Base-by-base conservation (phyloP, 331 rosid genomes). In the Malus hybrid region DNA sequence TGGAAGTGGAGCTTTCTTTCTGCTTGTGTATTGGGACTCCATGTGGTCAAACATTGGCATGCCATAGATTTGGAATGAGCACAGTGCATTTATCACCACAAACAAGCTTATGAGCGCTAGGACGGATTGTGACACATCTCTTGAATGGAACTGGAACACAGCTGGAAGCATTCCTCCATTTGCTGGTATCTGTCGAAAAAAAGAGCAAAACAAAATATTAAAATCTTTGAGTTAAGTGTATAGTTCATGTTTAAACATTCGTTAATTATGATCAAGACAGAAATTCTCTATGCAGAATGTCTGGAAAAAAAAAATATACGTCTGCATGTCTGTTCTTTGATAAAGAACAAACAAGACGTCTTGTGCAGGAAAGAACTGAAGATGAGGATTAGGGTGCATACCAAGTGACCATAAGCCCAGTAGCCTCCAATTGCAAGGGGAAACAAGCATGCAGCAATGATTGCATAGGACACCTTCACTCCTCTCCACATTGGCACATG, bases 401-500 rank as follows among this genome's bases (percentile, higher is more conserved):
- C 97, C 87, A 46, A 5, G 7, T 84, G 93, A 57, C 98, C 97
- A 65, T 93, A 93, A 56, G 97, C 96, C 98, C 98, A 93, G 68
- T 89, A 93, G 67, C 98, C 97, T 32, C 90, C 98, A 59, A 93
- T 88, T 65, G 98, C 93, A 5, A 93, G 54, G 76, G 98, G 98
- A 70, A 88, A 91, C 63, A 93, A 62, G 84, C 96, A 89, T 0
- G 85, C 84, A 15, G 93, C 88, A 8, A 93, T 86, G 78, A 91
- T 6, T 24, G 93, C 61, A 73, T 91, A 91, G 15, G 98, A 77
- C 76, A 68, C 93, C 73, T 85, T 86, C 3, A 93, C 96, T 64
- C 97, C 98, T 72, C 73, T 80, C 98, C 98, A 93, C 97, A 93
- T 93, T 10, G 97, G 98, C 50, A 89, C 92, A 22, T 80, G 88